Conservation (phyloP, 2,329 filamentous ascomycete genomes). For the Pseudonectria buxi region DNA sequence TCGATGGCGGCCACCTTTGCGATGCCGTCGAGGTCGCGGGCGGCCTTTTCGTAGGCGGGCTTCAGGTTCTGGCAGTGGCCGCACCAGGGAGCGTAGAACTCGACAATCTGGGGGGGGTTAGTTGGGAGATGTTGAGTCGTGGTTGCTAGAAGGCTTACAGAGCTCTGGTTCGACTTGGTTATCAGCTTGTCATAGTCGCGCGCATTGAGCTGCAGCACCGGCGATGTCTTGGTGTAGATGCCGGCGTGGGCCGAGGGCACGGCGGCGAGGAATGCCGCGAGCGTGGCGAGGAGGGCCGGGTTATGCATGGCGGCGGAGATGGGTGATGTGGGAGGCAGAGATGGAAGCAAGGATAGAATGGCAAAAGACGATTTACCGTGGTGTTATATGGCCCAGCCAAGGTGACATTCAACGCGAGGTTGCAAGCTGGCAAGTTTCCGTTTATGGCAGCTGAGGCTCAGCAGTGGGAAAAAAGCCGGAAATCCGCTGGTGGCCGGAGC, state of each 20-base stretch:
- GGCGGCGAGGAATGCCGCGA: conserved; percentile 54
- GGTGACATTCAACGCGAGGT: conserved; percentile 9
- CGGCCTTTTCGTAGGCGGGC: conserved; percentile 90
- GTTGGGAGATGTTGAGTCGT: too few species aligned
- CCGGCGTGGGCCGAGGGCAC: conserved; percentile 60
- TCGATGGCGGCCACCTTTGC: conserved; percentile 93
- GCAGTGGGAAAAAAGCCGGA: conserved; percentile 17
- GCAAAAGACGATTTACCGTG: not conserved
- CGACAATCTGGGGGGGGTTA: conserved; percentile 45
- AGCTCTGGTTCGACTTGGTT: conserved; percentile 82
- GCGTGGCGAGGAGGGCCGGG: conserved; percentile 38
- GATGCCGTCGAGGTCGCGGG: conserved; percentile 79
- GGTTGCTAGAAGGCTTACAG: too few species aligned
- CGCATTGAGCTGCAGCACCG: conserved; percentile 74
- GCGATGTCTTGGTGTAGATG: conserved; percentile 79
- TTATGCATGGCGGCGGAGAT: conserved; percentile 43
- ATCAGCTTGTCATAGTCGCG: conserved; percentile 79
- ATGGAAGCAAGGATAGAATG: not conserved
- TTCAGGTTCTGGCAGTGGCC: conserved; percentile 96
- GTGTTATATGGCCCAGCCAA: conserved; percentile 5
- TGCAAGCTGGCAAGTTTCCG: conserved; percentile 23
- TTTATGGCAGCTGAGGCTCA: conserved; percentile 4
- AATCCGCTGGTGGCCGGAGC: conserved; percentile 17
- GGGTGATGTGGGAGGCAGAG: not conserved
- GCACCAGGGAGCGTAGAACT: conserved; percentile 98